A percentile compares a stretch with the other conserved stretches of the same genome.
Conservation (phyloP, 2,329 filamentous ascomycete species). For the Colletotrichum falcatum region DNA sequence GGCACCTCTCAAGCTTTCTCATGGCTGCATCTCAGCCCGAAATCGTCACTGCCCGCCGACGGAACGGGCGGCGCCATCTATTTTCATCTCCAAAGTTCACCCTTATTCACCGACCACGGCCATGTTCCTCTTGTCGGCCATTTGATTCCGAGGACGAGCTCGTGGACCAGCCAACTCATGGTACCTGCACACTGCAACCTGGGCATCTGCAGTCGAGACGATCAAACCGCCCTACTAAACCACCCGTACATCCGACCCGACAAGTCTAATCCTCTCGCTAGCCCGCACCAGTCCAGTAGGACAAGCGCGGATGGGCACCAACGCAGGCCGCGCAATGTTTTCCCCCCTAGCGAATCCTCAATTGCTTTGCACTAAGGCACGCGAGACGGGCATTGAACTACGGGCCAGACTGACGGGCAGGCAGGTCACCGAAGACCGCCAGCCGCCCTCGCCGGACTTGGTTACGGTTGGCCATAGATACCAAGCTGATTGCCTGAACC, state of each 20-base stretch:
- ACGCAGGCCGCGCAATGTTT: constrained; percentile 37
- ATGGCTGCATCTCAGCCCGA: constrained; percentile 32
- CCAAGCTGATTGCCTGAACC: constrained; percentile 17
- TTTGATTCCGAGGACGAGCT: constrained; percentile 10
- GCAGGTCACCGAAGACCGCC: neutral
- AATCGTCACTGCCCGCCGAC: constrained; percentile 6
- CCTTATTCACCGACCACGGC: constrained; percentile 18
- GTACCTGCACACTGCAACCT: neutral
- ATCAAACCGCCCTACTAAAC: constrained; percentile 21
- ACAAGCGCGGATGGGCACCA: constrained; percentile 31
- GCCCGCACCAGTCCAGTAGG: constrained; percentile 11
- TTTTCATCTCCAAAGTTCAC: constrained; percentile 11
- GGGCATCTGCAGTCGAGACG: constrained; percentile 1
- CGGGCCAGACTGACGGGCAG: neutral
- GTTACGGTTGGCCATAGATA: constrained; percentile 15
- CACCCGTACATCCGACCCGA: constrained; percentile 19
- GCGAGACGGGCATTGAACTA: neutral
- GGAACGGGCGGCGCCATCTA: constrained; percentile 20
- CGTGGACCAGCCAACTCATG: neutral
- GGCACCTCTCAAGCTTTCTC: constrained; percentile 22
- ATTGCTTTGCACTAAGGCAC: neutral
- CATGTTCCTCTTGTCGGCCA: neutral
- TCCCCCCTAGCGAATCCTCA: constrained; percentile 9
- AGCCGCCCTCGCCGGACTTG: neutral
- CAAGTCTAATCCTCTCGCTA: constrained; percentile 21